Evolutionary conservation across 108 stramenopile genomes (phyloP).

Genomic region (Conticribra weissflogii): DNA sequence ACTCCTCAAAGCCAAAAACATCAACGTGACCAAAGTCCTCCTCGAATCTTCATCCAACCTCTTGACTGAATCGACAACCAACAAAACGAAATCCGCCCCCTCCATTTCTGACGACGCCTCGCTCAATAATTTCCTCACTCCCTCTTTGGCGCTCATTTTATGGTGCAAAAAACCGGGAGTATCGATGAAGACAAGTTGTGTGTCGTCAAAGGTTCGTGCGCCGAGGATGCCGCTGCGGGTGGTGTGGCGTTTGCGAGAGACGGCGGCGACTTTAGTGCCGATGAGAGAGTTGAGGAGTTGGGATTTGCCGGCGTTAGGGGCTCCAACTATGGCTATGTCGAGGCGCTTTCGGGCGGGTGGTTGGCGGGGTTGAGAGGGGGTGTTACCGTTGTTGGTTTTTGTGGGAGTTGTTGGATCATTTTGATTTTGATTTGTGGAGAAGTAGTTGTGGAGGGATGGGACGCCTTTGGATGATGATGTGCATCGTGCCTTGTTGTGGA

Average conservation of each 20-base stretch:
- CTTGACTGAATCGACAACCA: conserved; percentile 89
- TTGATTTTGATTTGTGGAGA: not conserved
- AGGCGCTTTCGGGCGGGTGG: conserved; percentile 53
- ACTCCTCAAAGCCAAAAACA: conserved; percentile 61
- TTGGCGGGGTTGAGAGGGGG: conserved; percentile 7
- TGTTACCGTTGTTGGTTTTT: too few relatives aligned
- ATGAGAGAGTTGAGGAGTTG: conserved; percentile 85
- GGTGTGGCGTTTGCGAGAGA: conserved; percentile 93
- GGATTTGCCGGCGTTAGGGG: conserved; percentile 90
- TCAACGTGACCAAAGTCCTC: conserved; percentile 68
- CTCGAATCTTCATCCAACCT: conserved; percentile 61
- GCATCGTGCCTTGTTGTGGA: not conserved
- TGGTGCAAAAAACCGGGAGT: conserved; percentile 90
- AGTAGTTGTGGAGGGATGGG: not conserved
- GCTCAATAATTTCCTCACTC: conserved; percentile 61
- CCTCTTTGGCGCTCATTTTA: conserved; percentile 62
- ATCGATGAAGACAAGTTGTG: conserved; percentile 90
- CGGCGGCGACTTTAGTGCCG: conserved; percentile 80
- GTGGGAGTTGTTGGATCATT: not conserved
- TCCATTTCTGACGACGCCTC: conserved; percentile 70
- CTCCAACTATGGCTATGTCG: conserved; percentile 88
- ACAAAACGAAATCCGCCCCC: conserved; percentile 73
- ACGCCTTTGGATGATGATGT: not conserved
- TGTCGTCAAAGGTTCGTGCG: conserved; percentile 69
- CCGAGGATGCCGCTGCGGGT: conserved; percentile 86